Evolutionary conservation across 2,329 filamentous ascomycete genomes (phyloP), one percentile per base, ranked within the genome.

Genomic region (Metarhizium anisopliae): DNA sequence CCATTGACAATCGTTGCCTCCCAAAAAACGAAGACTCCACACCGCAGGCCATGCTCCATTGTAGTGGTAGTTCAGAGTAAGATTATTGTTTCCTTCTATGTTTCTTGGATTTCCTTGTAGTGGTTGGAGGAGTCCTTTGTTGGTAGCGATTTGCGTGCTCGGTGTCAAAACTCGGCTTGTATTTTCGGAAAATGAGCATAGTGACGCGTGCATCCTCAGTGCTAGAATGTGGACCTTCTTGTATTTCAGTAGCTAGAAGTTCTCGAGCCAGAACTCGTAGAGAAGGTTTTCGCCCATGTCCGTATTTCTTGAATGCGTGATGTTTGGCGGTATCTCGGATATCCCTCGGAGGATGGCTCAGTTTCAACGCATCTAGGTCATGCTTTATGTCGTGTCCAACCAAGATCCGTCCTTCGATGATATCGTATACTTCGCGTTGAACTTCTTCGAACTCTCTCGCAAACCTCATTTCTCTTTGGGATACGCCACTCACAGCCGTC

Each of bases 311-410:
- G 68, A 94, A 97, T 1, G 82, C 83, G 0, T 83, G 76, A 63
- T 90, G 86, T 60, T 85, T 86, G 61, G 89, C 86, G 18, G 94
- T 97, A 68, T 99, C 93, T 56, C 94, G 80, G 42, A 93, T 85
- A 66, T 94, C 86, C 57, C 83, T 80, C 60, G 82, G 80, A 11
- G 91, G 87, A 66, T 97, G 93, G 50, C 79, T 81, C n/a, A 97
- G 73, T 60, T 87, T 80, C 59, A 99, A 76, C 2, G 82, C 91
- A 4, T 85, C 79, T 32, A 96, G 79, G 54, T 91, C 86, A 65
- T 96, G 89, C 65, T 84, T 83, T 50, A 96, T 74, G 18, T 91
- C 89, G 69, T 96, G 92, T 0, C 91, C 92, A 18, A 96, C 81
- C 4, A 96, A 73, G 52, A 95, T 83, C 47, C 87, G 79, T 6